These are phyloP conservation scores for Penicillium atrosanguineum DNA, from an alignment of 495 filamentous ascomycete genomes.

Conservation along the genomic window DNA sequence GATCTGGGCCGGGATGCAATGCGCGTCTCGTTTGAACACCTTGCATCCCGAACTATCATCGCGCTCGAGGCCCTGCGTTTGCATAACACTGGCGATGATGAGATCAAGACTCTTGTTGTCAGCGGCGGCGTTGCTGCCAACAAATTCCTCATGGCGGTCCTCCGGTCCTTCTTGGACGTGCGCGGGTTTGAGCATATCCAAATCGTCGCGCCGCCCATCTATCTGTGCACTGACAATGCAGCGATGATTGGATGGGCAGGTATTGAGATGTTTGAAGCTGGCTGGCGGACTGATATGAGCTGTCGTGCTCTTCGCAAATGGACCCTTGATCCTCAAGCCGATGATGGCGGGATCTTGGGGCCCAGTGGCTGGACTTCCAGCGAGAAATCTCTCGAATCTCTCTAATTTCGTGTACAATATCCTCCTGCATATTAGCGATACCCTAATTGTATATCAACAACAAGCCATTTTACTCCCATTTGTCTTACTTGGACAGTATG, in stretches of 20 bases:
- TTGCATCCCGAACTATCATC: constrained; percentile 68
- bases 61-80: constrained; percentile 50
- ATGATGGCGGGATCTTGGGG: constrained; percentile 52
- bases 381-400: not conserved
- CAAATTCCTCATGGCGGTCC: constrained; percentile 65
- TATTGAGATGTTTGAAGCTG: constrained; percentile 84
- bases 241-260: constrained; percentile 98
- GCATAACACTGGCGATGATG: constrained; percentile 18
- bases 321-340: constrained; percentile 63
- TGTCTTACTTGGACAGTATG: not conserved
- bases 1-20: constrained; percentile 67
- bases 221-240: constrained; percentile 89
- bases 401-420: constrained; percentile 6
- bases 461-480: constrained; percentile 5
- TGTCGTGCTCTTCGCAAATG: constrained; percentile 67
- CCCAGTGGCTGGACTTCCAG: constrained; percentile 36
- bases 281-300: constrained; percentile 61
- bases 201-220: constrained; percentile 68
- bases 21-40: constrained; percentile 84
- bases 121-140: constrained; percentile 90
- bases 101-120: constrained; percentile 67
- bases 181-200: constrained; percentile 61
- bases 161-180: constrained; percentile 59
- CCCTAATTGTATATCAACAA: constrained; percentile 7
- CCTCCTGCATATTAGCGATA: constrained; percentile 24